Conservation (phyloP, 2,329 filamentous ascomycete genomes). For the Whalleya microplaca region DNA sequence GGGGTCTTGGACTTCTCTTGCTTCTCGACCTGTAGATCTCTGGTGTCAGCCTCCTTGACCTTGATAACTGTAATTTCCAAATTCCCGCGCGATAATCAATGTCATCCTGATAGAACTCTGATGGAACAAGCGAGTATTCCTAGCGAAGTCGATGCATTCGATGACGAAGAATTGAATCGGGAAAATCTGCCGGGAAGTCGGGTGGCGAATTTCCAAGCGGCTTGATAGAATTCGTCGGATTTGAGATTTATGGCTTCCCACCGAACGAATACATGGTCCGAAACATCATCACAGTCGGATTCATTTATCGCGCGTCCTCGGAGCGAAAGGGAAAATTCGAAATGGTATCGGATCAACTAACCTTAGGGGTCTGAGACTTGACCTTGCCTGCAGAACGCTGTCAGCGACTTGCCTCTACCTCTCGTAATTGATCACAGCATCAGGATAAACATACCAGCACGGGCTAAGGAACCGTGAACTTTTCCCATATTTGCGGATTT, state of each 20-base stretch:
- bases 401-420: slow-evolving; percentile 30
- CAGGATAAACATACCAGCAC: slow-evolving; percentile 59
- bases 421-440: neutral
- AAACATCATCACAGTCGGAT: too few relatives aligned
- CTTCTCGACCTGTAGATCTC: slow-evolving; percentile 31
- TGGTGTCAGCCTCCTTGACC: slow-evolving; percentile 8
- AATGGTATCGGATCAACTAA: slow-evolving; percentile 51
- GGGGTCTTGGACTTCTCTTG: slow-evolving; percentile 93
- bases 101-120: slow-evolving; percentile 10
- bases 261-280: neutral
- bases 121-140: slow-evolving; percentile 13
- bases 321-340: slow-evolving; percentile 1
- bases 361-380: slow-evolving; percentile 95
- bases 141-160: neutral
- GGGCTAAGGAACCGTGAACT: slow-evolving; percentile 71
- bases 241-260: neutral
- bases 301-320: slow-evolving; percentile 12
- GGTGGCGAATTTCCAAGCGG: slow-evolving; percentile 11
- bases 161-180: neutral
- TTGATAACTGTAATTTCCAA: too few relatives aligned
- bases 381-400: slow-evolving; percentile 70
- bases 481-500: slow-evolving; percentile 41
- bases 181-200: neutral
- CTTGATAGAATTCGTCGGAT: slow-evolving; percentile 1
- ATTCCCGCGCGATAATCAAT: slow-evolving; percentile 5